Evolutionary conservation across 2,329 filamentous ascomycete genomes (phyloP).

Genomic region (Claviceps citrina): DNA sequence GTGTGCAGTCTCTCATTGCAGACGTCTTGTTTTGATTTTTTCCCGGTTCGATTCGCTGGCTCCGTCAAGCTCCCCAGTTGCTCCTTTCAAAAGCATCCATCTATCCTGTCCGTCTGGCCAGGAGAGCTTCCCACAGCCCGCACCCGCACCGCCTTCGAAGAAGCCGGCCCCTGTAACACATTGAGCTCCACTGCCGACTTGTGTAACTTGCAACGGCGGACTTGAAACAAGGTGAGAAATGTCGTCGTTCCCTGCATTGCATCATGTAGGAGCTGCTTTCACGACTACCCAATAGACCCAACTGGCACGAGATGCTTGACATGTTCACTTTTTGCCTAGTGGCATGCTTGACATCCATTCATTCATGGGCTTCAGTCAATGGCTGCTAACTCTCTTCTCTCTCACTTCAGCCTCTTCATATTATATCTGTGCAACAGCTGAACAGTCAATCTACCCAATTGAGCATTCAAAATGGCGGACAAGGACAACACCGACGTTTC

Average conservation of each 20-base stretch:
- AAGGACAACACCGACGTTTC: constrained; percentile 30
- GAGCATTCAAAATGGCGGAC: constrained; percentile 27
- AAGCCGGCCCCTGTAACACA: constrained; percentile 1
- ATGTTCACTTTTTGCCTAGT: too few relatives aligned
- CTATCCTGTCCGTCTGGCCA: neutral
- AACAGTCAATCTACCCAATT: neutral
- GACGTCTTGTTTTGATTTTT: neutral
- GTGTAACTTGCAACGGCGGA: constrained; percentile 3
- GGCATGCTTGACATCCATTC: too few relatives aligned
- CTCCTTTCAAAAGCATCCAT: neutral
- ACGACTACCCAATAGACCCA: neutral
- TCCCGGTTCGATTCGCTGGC: neutral
- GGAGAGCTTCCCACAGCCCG: neutral
- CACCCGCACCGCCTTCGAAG: neutral
- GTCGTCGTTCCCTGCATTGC: neutral
- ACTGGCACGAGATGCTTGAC: neutral
- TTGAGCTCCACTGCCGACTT: neutral
- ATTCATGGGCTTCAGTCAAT: too few relatives aligned
- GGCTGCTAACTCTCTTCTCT: neutral
- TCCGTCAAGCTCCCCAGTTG: neutral
- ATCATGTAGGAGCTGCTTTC: neutral
- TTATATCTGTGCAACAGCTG: neutral
- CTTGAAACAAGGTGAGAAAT: constrained; percentile 4
- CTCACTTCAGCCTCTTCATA: neutral
- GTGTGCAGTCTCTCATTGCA: neutral